Base-by-base conservation (phyloP, 116 monocot species). In the Trichopus zeylanicus region DNA sequence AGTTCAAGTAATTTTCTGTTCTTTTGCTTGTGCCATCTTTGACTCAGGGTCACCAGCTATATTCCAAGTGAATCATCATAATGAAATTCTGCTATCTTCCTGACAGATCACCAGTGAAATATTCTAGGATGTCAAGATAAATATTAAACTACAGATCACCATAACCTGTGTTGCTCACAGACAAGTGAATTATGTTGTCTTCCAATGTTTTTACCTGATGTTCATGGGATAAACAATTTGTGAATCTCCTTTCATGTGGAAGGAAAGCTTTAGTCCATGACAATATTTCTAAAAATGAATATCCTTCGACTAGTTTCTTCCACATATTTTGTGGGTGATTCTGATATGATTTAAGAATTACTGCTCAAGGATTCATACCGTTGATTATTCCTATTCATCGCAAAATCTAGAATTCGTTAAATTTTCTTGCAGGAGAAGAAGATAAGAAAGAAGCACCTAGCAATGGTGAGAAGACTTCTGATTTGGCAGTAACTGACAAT, bases 341-440 rank as follows among this genome's bases (percentile, higher is more conserved):
- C n/a, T 42, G 42, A 42, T 42, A 42, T 42, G n/a, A 42, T 42
- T 4, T 42, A 42, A 4, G n/a, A n/a, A n/a, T n/a, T n/a, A n/a
- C n/a, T n/a, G n/a, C n/a, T n/a, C n/a, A n/a, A n/a, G n/a, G n/a
- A n/a, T n/a, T n/a, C n/a, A n/a, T n/a, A 12, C 12, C 42, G n/a
- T 10, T 42, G 1, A 42, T 42, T 7, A n/a, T n/a, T 42, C 42
- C 29, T 15, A 27, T 55, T 2, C 16, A 2, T 39, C 6, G 7
- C 35, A 13, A n/a, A 21, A 53, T 57, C 39, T 71, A 47, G 27
- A 3, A 42, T 52, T 58, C 32, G 15, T 54, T 31, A 29, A 13
- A 25, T 2, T 38, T 53, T 78, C 30, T 53, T 74, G 27, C 64
- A 93, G 93, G 46, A 55, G 74, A 66, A 7, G 68, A 74, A 46